Conservation (phyloP, 2,329 filamentous ascomycete genomes). For the Hypoxylon sp. region DNA sequence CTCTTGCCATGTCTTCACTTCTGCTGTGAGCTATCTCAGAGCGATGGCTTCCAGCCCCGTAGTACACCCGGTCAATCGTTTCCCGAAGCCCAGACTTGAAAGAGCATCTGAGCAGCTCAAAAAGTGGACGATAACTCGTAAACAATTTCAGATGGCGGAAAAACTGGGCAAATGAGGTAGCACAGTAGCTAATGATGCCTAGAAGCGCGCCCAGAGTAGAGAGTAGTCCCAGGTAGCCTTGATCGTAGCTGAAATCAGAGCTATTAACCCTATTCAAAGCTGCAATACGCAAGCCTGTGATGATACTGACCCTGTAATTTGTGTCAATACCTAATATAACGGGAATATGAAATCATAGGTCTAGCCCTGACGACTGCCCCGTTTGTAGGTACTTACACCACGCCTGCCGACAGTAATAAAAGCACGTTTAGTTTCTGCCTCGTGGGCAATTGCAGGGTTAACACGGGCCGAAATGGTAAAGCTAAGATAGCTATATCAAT, state of each 20-base stretch:
- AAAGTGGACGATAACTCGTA: too few relatives aligned
- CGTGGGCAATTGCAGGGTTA: background rate
- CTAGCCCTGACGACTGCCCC: background rate
- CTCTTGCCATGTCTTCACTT: background rate
- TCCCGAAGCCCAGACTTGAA: constrained; percentile 4
- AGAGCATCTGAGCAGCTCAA: background rate
- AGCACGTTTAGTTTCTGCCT: background rate
- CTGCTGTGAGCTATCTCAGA: background rate
- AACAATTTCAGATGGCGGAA: background rate
- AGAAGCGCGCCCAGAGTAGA: constrained; percentile 34
- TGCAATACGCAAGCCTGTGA: constrained; percentile 32
- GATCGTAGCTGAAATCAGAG: constrained; percentile 36
- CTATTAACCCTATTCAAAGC: constrained; percentile 25
- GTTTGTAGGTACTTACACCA: constrained; percentile 20
- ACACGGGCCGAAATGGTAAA: background rate
- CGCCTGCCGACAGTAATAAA: constrained; percentile 13
- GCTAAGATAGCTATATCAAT: constrained; percentile 24
- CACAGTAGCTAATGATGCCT: constrained; percentile 29
- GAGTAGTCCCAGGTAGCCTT: constrained; percentile 35
- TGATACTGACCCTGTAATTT: constrained; percentile 15
- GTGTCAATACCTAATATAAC: background rate
- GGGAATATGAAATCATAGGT: background rate
- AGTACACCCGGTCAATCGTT: constrained; percentile 3
- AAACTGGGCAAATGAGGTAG: constrained; percentile 1
- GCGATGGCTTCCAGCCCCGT: background rate